A percentile compares a stretch with the other conserved stretches of the same genome.
phyloP scores from a whole-genome alignment of 441 rosid genomes.

The Croton setiger region DNA sequence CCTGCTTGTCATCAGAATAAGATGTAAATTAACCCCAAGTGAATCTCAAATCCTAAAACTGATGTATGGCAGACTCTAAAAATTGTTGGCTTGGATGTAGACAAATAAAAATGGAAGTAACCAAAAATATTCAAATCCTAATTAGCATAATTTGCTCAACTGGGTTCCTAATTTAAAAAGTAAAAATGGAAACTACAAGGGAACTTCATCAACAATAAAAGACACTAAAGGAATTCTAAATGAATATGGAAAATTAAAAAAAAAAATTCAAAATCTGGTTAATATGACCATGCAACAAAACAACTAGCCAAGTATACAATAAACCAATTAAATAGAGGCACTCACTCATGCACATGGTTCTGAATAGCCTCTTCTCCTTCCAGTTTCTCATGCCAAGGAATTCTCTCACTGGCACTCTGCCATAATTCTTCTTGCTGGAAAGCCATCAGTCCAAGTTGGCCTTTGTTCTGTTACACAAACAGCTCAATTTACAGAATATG shows the following conservation, averaged over 20 bases:
- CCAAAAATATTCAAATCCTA: too few species aligned
- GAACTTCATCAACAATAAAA: too few species aligned
- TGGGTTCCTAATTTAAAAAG: too few species aligned
- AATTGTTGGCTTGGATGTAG: too few species aligned
- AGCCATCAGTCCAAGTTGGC: slow-evolving; percentile 82
- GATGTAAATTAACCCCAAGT: slow-evolving; percentile 4
- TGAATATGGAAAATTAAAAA: too few species aligned
- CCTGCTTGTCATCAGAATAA: slow-evolving; percentile 37
- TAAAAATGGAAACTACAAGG: too few species aligned
- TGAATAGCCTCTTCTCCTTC: slow-evolving; percentile 95
- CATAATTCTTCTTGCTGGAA: slow-evolving; percentile 87
- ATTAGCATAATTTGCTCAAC: too few species aligned
- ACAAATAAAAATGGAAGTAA: too few species aligned
- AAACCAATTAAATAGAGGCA: slow-evolving; percentile 17
- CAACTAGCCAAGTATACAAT: slow-evolving; percentile 9
- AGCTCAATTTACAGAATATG: slow-evolving; percentile 10
- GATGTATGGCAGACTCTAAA: background rate
- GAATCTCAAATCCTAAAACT: slow-evolving; percentile 4
- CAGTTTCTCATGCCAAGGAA: slow-evolving; percentile 96
- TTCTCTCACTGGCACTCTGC: slow-evolving; percentile 84
- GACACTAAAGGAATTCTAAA: too few species aligned
- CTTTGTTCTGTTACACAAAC: slow-evolving; percentile 50
- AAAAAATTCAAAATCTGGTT: too few species aligned
- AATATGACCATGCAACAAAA: background rate
- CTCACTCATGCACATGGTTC: slow-evolving; percentile 95